These are phyloP conservation scores for Sporodiniella umbellata DNA, from an alignment of 371 early-diverging fungal species.

Conservation along the genomic window DNA sequence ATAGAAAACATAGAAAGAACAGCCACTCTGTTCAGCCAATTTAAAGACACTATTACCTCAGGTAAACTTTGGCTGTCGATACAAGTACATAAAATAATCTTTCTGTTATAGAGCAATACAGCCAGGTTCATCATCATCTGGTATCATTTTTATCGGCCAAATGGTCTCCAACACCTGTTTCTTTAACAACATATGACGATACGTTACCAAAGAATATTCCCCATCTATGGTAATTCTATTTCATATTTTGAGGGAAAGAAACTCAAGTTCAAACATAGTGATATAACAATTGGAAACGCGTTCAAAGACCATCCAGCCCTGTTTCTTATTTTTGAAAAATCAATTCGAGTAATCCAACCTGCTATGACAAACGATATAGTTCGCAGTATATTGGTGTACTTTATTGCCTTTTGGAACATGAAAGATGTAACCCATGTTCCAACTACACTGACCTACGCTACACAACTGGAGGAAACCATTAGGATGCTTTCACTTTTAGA, in stretches of 20 bases:
- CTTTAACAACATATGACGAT: constrained; percentile 34
- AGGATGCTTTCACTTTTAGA: constrained; percentile 19
- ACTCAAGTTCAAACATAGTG: constrained; percentile 15
- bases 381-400: constrained; percentile 40
- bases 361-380: constrained; percentile 19
- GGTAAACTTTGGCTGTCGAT: constrained; percentile 9
- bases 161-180: constrained; percentile 27
- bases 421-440: constrained; percentile 26
- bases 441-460: constrained; percentile 31
- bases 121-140: constrained; percentile 16
- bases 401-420: constrained; percentile 51
- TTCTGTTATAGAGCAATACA: constrained; percentile 10
- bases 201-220: constrained; percentile 37
- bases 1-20: constrained; percentile 38
- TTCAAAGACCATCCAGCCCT: constrained; percentile 47
- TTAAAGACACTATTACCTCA: constrained; percentile 3
- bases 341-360: background rate
- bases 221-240: constrained; percentile 16
- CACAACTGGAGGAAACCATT: constrained; percentile 40
- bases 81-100: background rate
- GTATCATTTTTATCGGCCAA: constrained; percentile 21
- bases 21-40: constrained; percentile 28
- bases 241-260: background rate
- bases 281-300: constrained; percentile 38
- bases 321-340: constrained; percentile 35